A percentile compares a stretch with the other conserved stretches of the same genome.
Conservation (phyloP, 2,329 filamentous ascomycete species). For the Colletotrichum nymphaeae region DNA sequence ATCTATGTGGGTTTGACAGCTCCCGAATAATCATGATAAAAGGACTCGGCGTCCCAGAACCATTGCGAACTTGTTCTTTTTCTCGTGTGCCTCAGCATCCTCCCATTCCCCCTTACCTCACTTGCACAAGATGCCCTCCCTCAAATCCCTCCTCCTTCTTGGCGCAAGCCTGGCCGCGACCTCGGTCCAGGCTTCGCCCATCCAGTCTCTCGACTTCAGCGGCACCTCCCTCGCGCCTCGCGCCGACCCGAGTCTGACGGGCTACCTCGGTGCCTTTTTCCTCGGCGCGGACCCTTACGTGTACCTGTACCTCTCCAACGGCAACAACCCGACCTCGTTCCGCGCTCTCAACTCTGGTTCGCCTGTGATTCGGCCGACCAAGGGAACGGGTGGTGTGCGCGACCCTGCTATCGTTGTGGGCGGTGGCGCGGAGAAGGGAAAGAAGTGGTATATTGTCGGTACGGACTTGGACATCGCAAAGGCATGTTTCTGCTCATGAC, state of each 20-base stretch:
- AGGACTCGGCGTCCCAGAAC: background rate
- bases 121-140: background rate
- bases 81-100: background rate
- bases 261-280: constrained; percentile 67
- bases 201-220: constrained; percentile 39
- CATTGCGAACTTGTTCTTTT: accelerated
- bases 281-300: constrained; percentile 64
- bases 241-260: constrained; percentile 54
- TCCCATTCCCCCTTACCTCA: background rate
- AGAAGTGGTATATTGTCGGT: constrained; percentile 67
- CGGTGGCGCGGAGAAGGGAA: constrained; percentile 56
- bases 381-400: constrained; percentile 63
- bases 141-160: constrained; percentile 7
- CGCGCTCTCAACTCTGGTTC: constrained; percentile 59
- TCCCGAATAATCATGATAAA: background rate
- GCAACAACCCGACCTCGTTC: constrained; percentile 61
- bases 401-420: constrained; percentile 62
- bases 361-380: constrained; percentile 60
- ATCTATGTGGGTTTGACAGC: background rate
- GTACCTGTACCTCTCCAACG: constrained; percentile 65
- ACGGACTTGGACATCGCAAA: constrained; percentile 65
- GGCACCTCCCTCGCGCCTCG: constrained; percentile 42
- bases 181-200: constrained; percentile 14
- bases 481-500: constrained; percentile 38
- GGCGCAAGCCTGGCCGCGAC: constrained; percentile 20